Conservation (phyloP, 83 land plant species). For the Picea engelmannii region DNA sequence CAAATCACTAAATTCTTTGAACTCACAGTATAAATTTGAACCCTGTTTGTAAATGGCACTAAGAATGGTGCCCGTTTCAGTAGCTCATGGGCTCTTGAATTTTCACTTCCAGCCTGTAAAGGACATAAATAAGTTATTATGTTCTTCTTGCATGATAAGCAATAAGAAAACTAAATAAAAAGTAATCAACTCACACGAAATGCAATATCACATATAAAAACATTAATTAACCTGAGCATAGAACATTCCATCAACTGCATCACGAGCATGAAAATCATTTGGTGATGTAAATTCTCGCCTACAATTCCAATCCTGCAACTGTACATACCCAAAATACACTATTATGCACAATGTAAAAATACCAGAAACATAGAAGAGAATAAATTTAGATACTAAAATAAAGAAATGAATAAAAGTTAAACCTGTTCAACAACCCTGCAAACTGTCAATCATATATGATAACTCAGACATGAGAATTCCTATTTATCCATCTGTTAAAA, state of each 20-base stretch:
- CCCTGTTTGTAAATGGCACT: constrained; percentile 91
- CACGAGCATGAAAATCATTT: no score
- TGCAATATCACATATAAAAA: constrained; percentile 9
- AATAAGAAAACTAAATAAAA: neutral
- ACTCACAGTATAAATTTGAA: constrained; percentile 85
- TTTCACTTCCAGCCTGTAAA: constrained; percentile 4
- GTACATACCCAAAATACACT: constrained; percentile 10
- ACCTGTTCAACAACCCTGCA: neutral
- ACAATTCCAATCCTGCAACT: constrained; percentile 8
- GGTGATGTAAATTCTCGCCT: no score
- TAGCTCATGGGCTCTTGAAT: no score
- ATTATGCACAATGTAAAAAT: neutral
- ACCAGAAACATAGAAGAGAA: neutral
- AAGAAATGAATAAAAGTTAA: neutral
- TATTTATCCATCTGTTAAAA: neutral
- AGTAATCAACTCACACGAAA: no score
- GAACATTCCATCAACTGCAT: no score
- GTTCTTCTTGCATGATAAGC: neutral
- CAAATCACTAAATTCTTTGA: neutral
- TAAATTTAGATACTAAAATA: neutral
- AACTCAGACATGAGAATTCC: neutral
- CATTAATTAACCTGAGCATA: constrained; percentile 35
- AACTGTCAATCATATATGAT: neutral
- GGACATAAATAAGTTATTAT: neutral
- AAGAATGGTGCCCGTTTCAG: constrained; percentile 94